phyloP scores from a whole-genome alignment of 371 early-diverging fungal genomes.

The Mucor circinelloides region DNA sequence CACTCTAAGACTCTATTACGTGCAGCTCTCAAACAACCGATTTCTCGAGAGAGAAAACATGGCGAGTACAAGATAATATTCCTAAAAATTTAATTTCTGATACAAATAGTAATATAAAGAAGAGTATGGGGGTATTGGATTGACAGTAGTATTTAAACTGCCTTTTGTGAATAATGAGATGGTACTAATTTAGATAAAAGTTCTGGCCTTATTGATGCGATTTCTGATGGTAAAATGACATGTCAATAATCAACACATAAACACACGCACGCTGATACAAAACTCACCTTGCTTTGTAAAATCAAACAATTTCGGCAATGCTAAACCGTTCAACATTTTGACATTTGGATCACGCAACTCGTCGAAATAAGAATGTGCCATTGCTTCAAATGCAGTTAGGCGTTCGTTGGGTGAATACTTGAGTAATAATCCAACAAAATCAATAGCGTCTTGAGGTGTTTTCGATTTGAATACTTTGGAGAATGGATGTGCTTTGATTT shows the following conservation, averaged over 20 bases:
- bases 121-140: neutral
- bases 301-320: conserved; percentile 86
- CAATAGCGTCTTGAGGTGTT: conserved; percentile 79
- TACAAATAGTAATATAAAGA: neutral
- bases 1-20: no score
- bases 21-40: neutral
- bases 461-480: conserved; percentile 67
- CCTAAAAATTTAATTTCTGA: conserved; percentile 1
- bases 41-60: neutral
- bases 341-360: conserved; percentile 83
- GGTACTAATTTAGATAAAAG: conserved; percentile 63
- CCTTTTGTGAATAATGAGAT: neutral
- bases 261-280: neutral
- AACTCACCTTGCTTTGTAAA: conserved; percentile 72
- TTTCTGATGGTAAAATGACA: conserved; percentile 24
- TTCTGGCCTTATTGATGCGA: conserved; percentile 48
- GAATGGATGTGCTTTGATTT: conserved; percentile 94
- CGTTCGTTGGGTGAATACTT: conserved; percentile 93
- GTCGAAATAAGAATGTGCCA: conserved; percentile 94
- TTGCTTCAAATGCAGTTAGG: conserved; percentile 86
- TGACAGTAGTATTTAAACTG: neutral
- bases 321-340: conserved; percentile 71
- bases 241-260: neutral
- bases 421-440: conserved; percentile 81
- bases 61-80: neutral